Conservation (phyloP, 1,284 basidiomycete genomes). For the Porodaedalea pini region DNA sequence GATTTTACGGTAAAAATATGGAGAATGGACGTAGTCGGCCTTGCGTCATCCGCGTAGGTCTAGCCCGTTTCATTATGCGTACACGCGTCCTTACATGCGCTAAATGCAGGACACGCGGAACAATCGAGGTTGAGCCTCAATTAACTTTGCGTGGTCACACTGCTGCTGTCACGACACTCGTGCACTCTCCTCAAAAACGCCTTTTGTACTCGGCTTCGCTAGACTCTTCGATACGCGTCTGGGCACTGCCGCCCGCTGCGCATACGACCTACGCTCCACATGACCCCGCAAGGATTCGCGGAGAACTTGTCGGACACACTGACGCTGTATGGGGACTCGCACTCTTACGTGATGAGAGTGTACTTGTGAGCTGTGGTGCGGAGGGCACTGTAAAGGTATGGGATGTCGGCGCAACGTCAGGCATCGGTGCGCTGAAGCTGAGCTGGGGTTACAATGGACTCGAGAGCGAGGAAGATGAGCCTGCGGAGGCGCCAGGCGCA, state of each 20-base stretch:
- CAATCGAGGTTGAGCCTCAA: slow-evolving; percentile 84
- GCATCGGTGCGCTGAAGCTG: slow-evolving; percentile 57
- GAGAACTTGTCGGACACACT: slow-evolving; percentile 86
- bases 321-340: slow-evolving; percentile 96
- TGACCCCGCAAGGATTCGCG: slow-evolving; percentile 73
- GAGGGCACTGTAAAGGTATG: slow-evolving; percentile 94
- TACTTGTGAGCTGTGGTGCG: slow-evolving; percentile 85
- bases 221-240: slow-evolving; percentile 90
- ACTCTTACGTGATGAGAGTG: slow-evolving; percentile 69
- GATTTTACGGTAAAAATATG: slow-evolving; percentile 97
- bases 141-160: slow-evolving; percentile 92
- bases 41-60: slow-evolving; percentile 70
- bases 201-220: slow-evolving; percentile 89
- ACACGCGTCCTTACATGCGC: slow-evolving; percentile 24
- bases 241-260: slow-evolving; percentile 71
- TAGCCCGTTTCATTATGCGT: slow-evolving; percentile 17
- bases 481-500: slow-evolving; percentile 56
- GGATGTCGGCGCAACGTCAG: slow-evolving; percentile 70
- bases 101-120: slow-evolving; percentile 50
- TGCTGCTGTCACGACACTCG: slow-evolving; percentile 84
- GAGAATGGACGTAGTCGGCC: slow-evolving; percentile 73
- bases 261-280: slow-evolving; percentile 87
- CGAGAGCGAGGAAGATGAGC: slow-evolving; percentile 47
- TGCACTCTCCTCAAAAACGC: slow-evolving; percentile 75
- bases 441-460: slow-evolving; percentile 80